phyloP scores from a whole-genome alignment of 495 filamentous ascomycete species.

The Penicillium herquei region DNA sequence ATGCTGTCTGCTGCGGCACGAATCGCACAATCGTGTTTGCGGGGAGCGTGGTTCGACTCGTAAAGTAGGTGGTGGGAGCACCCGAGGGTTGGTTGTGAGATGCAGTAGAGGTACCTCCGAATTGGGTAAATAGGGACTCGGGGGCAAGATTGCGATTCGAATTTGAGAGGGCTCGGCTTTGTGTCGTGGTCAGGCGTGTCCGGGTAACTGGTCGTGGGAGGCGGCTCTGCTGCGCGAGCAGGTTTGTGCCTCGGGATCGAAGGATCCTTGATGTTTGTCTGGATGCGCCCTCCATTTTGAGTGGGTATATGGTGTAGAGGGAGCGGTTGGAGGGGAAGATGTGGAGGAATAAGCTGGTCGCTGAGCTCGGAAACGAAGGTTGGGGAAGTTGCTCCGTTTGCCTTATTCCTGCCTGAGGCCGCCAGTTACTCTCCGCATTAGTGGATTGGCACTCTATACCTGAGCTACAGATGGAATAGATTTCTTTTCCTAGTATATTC shows the following conservation, averaged over 20 bases:
- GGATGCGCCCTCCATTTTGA: slow-evolving; percentile 43
- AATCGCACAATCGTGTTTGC: slow-evolving; percentile 95
- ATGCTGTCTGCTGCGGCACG: slow-evolving; percentile 97
- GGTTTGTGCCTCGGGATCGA: slow-evolving; percentile 24
- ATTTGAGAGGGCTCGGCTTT: slow-evolving; percentile 34
- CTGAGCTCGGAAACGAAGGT: slow-evolving; percentile 4
- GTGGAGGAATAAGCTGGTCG: slow-evolving; percentile 14
- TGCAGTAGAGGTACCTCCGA: slow-evolving; percentile 14
- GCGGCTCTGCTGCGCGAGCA: slow-evolving; percentile 24
- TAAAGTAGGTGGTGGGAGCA: slow-evolving; percentile 50
- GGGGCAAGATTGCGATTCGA: slow-evolving; percentile 32
- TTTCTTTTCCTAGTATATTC: neutral
- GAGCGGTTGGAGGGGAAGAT: slow-evolving; percentile 10
- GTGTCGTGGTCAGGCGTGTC: slow-evolving; percentile 25
- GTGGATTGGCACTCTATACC: neutral
- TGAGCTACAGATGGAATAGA: neutral
- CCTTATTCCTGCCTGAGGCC: slow-evolving; percentile 28
- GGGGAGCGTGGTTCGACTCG: slow-evolving; percentile 64
- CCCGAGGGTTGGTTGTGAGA: slow-evolving; percentile 15
- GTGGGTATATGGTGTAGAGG: neutral
- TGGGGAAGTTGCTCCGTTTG: slow-evolving; percentile 12
- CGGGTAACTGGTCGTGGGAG: slow-evolving; percentile 19
- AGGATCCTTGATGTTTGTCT: slow-evolving; percentile 39
- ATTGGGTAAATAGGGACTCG: slow-evolving; percentile 30
- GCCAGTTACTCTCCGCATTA: slow-evolving; percentile 2